phyloP scores from a whole-genome alignment of 2,329 filamentous ascomycete genomes.

The Coniochaeta sp. region DNA sequence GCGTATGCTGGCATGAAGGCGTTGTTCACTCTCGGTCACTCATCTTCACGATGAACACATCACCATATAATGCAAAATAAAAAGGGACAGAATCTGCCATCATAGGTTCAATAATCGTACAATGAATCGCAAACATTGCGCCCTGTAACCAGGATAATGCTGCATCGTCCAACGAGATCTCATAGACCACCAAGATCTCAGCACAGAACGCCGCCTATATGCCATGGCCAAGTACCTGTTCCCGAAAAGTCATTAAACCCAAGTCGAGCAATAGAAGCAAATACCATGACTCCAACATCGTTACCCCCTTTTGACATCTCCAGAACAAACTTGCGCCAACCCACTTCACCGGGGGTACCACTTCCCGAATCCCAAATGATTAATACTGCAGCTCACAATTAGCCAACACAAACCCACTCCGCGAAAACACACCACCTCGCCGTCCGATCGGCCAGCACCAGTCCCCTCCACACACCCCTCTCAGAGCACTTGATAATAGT shows the following conservation, averaged over 20 bases:
- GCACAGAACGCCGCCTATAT: background rate
- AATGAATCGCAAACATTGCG: background rate
- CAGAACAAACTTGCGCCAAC: background rate
- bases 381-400: background rate
- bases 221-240: background rate
- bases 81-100: background rate
- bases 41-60: too few species aligned
- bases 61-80: background rate
- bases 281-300: background rate
- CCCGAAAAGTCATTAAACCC: background rate
- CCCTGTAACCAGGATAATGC: background rate
- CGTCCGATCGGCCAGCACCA: constrained; percentile 76
- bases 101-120: background rate
- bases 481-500: constrained; percentile 88
- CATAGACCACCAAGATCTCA: background rate
- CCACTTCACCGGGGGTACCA: too few species aligned
- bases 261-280: background rate
- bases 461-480: constrained; percentile 69
- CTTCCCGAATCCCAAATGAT: too few species aligned
- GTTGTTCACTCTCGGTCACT: too few species aligned
- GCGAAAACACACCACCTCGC: constrained; percentile 90
- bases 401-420: constrained; percentile 61
- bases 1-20: too few species aligned
- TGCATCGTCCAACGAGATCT: background rate
- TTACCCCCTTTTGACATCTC: background rate